A percentile compares a stretch with the other conserved stretches of the same genome.
Evolutionary conservation across 2,329 filamentous ascomycete species (phyloP).

Genomic region (Elsinoe fawcettii): DNA sequence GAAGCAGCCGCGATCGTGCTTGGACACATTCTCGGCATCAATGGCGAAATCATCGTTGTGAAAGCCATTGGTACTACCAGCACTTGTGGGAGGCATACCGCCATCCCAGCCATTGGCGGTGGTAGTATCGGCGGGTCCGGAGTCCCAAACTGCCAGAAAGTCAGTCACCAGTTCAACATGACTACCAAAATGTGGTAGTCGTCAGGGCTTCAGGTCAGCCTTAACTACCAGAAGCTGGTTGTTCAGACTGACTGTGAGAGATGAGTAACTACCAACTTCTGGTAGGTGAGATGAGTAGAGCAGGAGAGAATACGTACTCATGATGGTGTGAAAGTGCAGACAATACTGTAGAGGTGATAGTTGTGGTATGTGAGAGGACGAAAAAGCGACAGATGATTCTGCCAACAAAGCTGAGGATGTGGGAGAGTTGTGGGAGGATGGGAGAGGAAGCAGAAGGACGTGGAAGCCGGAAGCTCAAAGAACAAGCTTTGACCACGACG

Average conservation of each 20-base stretch:
- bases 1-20: constrained; percentile 47
- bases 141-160: not conserved
- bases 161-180: not conserved
- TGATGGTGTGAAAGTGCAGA: not conserved
- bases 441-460: not conserved
- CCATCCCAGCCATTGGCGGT: not conserved
- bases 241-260: no score
- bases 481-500: not conserved
- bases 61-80: not conserved
- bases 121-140: not conserved
- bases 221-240: not conserved
- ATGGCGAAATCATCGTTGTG: not conserved
- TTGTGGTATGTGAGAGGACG: not conserved
- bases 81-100: not conserved
- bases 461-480: not conserved
- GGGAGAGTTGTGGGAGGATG: not conserved
- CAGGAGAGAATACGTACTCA: not conserved
- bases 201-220: not conserved
- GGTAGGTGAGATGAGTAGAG: not conserved
- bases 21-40: constrained; percentile 17
- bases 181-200: no score
- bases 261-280: not conserved
- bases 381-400: not conserved
- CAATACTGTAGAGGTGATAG: not conserved
- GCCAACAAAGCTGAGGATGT: not conserved